Evolutionary conservation across 805 yeast species (phyloP), one percentile per base, ranked within the genome.

Genomic region (Candida methanosorbosa): DNA sequence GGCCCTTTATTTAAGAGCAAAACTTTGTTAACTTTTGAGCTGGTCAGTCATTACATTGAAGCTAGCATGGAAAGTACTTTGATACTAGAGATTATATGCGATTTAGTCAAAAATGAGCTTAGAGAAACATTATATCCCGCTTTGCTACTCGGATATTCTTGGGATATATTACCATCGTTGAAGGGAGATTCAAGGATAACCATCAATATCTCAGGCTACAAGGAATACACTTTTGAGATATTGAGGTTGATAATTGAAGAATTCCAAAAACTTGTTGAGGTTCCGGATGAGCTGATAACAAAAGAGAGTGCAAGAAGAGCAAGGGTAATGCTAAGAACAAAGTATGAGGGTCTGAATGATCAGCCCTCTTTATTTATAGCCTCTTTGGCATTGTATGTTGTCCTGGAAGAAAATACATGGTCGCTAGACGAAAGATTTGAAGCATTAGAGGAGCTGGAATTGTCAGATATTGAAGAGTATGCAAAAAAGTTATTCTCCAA

Each of bases 391-490:
- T 47, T 74, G 0, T 48, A 70, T 29, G 64, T 72, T 14, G 57
- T 71, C 0, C 42, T 81, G 24, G 94, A 82, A 40, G 72, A 72
- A 38, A 56, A 66, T 30, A 60, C 72, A 21, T 75, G 78, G 74
- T 48, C 67, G 2, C 40, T 78, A 2, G 72, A 75, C 18, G 73
- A 72, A 22, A 58, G 86, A 42, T 43, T 72, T 13, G 73, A 70
- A n/a, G 70, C 72, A 0, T 46, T 80, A 24, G 81, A 79, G 39
- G 64, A 66, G 8, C 43, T 71, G 6, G 70, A 68, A 18, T 37
- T 59, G 7, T 52, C 56, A 0, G 45, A 52, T 0, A 54, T 75
- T 31, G 44, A 46, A 15, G 12, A 37, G 1, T 56, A 68, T 33
- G 50, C 63, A 5, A 12, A 32, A 0, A 4, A 27, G 0, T 55